Evolutionary conservation across 225 moss, liverwort and hornwort genomes (phyloP).

Genomic region (Bryum argenteum): DNA sequence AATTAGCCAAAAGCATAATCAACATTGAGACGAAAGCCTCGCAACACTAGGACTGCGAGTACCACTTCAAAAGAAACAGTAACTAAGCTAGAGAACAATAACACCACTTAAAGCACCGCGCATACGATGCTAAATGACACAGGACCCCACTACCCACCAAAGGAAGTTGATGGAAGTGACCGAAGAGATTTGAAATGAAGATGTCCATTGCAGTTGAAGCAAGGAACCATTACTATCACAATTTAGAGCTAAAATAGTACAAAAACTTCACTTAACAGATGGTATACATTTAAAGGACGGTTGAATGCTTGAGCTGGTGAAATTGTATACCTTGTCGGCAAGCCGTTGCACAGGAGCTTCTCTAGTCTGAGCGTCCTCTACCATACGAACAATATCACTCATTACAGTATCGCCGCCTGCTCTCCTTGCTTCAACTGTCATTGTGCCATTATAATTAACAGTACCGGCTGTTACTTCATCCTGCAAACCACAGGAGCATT

Average conservation of each 20-base stretch:
- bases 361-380: conserved; percentile 98
- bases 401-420: conserved; percentile 96
- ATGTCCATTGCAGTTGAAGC: no score
- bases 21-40: conserved; percentile 6
- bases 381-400: conserved; percentile 98
- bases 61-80: conserved; percentile 14
- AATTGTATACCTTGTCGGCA: conserved; percentile 75
- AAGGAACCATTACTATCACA: conserved; percentile 9
- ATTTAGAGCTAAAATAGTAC: not conserved
- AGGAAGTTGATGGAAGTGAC: no score
- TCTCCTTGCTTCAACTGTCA: conserved; percentile 87
- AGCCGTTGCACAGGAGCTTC: conserved; percentile 98
- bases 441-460: conserved; percentile 88
- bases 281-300: conserved; percentile 8
- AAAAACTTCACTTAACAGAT: not conserved
- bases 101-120: no score
- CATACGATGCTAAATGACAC: no score
- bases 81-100: no score
- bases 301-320: conserved; percentile 14
- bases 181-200: no score
- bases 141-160: no score
- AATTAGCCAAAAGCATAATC: conserved; percentile 6
- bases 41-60: conserved; percentile 1
- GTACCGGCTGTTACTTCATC: conserved; percentile 98
- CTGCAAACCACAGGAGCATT: conserved; percentile 39